Conservation (phyloP, 2,329 filamentous ascomycete species). For the Cladobotryum protrusum region DNA sequence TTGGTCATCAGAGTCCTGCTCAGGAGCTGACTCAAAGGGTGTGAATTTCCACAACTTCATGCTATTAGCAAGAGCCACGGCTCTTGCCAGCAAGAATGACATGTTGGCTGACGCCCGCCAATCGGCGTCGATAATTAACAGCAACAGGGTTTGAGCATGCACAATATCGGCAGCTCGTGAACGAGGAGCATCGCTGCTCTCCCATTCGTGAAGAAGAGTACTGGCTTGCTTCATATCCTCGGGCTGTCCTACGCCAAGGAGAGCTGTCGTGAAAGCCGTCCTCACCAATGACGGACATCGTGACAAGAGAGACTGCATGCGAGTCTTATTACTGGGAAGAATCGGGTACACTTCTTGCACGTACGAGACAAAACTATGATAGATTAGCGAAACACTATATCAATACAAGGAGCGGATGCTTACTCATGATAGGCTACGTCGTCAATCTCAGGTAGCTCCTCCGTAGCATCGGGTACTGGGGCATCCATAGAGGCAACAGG, state of each 20-base stretch:
- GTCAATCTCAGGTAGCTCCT: constrained; percentile 33
- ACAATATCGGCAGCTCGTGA: constrained; percentile 43
- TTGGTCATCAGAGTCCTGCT: constrained; percentile 55
- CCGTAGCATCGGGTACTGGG: constrained; percentile 24
- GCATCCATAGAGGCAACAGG: constrained; percentile 30
- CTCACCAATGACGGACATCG: constrained; percentile 51
- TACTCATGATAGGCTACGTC: constrained; percentile 42
- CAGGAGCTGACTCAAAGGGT: constrained; percentile 40
- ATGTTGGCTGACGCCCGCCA: constrained; percentile 41
- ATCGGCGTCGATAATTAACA: constrained; percentile 62
- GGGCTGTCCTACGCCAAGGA: constrained; percentile 48
- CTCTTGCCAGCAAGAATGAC: constrained; percentile 53
- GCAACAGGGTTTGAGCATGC: constrained; percentile 59
- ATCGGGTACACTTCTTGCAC: constrained; percentile 65
- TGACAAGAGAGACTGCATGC: constrained; percentile 50
- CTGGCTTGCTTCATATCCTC: constrained; percentile 40
- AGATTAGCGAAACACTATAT: neutral
- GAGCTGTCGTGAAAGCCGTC: constrained; percentile 58
- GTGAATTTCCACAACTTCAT: constrained; percentile 50
- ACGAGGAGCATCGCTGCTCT: constrained; percentile 35
- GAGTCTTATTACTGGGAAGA: constrained; percentile 50
- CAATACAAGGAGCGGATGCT: constrained; percentile 15
- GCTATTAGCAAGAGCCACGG: constrained; percentile 58
- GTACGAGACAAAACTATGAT: constrained; percentile 51
- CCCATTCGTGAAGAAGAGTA: constrained; percentile 46